phyloP scores from a whole-genome alignment of 202 grass and related monocot species.

The Setaria viridis region DNA sequence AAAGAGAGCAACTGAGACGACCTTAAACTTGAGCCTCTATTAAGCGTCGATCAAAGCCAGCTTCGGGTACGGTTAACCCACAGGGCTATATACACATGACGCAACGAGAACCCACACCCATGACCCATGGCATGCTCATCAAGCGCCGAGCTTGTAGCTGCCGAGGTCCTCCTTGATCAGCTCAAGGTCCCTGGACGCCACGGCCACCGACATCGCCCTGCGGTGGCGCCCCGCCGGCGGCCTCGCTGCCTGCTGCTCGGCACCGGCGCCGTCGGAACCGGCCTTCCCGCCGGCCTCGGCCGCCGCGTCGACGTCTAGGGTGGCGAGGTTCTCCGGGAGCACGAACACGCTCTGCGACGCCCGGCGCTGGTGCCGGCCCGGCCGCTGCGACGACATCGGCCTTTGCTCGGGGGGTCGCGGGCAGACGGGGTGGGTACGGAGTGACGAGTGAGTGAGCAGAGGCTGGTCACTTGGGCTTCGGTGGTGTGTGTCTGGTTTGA shows the following conservation, averaged over 20 bases:
- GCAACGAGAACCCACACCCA: neutral
- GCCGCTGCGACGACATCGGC: slow-evolving; percentile 61
- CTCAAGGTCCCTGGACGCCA: slow-evolving; percentile 57
- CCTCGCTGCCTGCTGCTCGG: slow-evolving; percentile 36
- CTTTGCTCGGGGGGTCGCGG: neutral
- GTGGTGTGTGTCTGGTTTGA: neutral
- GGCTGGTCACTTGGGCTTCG: neutral
- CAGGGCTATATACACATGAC: slow-evolving; percentile 6
- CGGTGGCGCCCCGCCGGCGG: slow-evolving; percentile 35
- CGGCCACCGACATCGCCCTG: slow-evolving; percentile 52
- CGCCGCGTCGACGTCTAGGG: slow-evolving; percentile 49
- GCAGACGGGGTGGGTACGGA: neutral
- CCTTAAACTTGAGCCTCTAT: neutral
- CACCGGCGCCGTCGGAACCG: slow-evolving; percentile 7
- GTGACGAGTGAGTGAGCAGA: neutral
- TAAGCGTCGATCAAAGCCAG: slow-evolving; percentile 19
- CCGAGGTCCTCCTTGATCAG: slow-evolving; percentile 59
- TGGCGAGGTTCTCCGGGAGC: slow-evolving; percentile 68
- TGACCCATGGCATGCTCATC: neutral
- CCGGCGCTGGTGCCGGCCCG: slow-evolving; percentile 64
- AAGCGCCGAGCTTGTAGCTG: slow-evolving; percentile 55
- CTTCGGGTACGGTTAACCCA: neutral
- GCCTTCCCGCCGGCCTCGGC: slow-evolving; percentile 36
- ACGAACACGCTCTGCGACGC: slow-evolving; percentile 77
- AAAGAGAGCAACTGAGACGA: neutral